Base-by-base conservation (phyloP, 2,329 filamentous ascomycete species). In the Clonostachys sp. region DNA sequence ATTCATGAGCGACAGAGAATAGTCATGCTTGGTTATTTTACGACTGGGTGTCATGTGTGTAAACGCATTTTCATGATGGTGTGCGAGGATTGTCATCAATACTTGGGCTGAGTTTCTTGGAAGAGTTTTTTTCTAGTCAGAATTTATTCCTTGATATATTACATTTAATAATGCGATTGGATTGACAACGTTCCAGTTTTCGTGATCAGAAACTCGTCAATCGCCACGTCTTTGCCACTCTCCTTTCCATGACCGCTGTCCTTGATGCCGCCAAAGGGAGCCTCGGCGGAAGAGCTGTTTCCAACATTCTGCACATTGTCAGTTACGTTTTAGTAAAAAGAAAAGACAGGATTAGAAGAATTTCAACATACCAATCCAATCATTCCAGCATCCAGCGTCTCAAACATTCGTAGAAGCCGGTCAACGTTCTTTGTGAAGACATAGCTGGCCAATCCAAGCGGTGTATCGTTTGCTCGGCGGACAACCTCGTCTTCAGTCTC, bases 371-470 rank as follows among this genome's bases (percentile, higher is more conserved):
- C 59, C 60, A 67, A 48, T 12, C 63, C 63, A 44, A 67, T 55
- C 62, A 66, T 66, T 10, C 65, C 64, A n/a, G 61, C 65, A 45
- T 84, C 76, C 34, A 84, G 62, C 16, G 62, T 66, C 51, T 74
- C 72, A 24, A 70, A 68, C 34, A 76, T 62, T 34, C 70, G 62
- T 62, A 66, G 71, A 17, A 66, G 55, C 5, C 72, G 55, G 41
- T 62, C 61, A n/a, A 70, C 56, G 54, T 74, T 61, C 50, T 63
- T 62, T 41, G 66, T 85, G 66, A 83, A 89, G 65, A 87, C 87
- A 64, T 89, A 89, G 4, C 83, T 85, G 1, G 86, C 84, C 34
- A 89, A 73, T 2, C 86, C 86, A 42, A 89, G 84, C 50, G 86
- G 82, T 0, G 83, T 74, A 5, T 66, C 58, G 58, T 90, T 89